Conservation (phyloP, 768 basidiomycete species). For the Russula sp. region DNA sequence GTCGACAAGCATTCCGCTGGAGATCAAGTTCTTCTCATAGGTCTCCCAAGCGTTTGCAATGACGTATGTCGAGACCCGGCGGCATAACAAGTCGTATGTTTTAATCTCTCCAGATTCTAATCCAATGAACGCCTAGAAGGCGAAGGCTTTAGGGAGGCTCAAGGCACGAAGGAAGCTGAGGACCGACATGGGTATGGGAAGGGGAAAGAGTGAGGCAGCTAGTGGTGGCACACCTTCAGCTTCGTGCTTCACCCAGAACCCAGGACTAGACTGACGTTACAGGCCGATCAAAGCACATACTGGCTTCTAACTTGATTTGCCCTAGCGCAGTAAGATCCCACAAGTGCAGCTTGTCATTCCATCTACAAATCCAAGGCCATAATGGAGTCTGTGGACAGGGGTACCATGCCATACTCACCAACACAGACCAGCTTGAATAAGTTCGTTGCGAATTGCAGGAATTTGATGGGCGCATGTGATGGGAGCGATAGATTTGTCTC, state of each 20-base stretch:
- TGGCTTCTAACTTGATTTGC: conserved; percentile 50
- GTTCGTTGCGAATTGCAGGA: conserved; percentile 59
- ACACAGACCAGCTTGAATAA: conserved; percentile 57
- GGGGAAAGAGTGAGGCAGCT: conserved; percentile 62
- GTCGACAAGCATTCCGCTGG: conserved; percentile 42
- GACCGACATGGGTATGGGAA: conserved; percentile 66
- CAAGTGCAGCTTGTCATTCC: conserved; percentile 52
- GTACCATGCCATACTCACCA: conserved; percentile 43
- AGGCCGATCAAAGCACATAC: conserved; percentile 48
- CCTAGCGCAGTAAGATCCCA: conserved; percentile 58
- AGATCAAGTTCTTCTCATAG: conserved; percentile 57
- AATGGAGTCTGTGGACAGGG: conserved; percentile 34
- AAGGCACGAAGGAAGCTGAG: conserved; percentile 13
- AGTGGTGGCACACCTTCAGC: conserved; percentile 18
- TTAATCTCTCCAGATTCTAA: conserved; percentile 58
- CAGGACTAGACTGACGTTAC: conserved; percentile 37
- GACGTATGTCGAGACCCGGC: conserved; percentile 60
- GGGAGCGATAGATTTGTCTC: conserved; percentile 50
- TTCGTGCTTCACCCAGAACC: not conserved
- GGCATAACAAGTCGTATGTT: conserved; percentile 73
- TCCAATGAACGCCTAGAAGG: conserved; percentile 46
- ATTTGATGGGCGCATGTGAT: conserved; percentile 47
- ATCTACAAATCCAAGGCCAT: conserved; percentile 38
- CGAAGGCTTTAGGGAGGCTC: conserved; percentile 3
- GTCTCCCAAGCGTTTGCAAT: conserved; percentile 75